These are phyloP conservation scores for Suillus fuscotomentosus DNA, from an alignment of 768 basidiomycete genomes.

Conservation along the genomic window DNA sequence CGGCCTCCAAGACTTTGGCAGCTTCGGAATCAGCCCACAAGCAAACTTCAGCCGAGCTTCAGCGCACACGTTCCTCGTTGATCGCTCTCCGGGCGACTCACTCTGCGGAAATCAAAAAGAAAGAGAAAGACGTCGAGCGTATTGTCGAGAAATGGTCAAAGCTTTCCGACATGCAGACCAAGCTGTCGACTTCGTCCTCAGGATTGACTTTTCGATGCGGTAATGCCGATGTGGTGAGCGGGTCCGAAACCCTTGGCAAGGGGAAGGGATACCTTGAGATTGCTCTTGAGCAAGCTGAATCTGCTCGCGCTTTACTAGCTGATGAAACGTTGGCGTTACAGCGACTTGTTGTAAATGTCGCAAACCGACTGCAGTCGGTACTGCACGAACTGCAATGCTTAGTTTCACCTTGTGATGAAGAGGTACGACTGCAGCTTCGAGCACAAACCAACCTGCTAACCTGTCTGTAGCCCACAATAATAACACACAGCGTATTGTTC, in stretches of 20 bases:
- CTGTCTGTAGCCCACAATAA: conserved; percentile 38
- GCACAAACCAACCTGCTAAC: conserved; percentile 7
- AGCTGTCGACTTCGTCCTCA: conserved; percentile 45
- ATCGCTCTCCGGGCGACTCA: conserved; percentile 70
- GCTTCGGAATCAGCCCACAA: conserved; percentile 66
- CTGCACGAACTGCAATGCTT: conserved; percentile 44
- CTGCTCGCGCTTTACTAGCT: conserved; percentile 54
- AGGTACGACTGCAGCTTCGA: conserved; percentile 36
- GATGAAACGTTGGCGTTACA: conserved; percentile 67
- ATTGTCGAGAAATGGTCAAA: conserved; percentile 75
- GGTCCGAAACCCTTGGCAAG: conserved; percentile 44
- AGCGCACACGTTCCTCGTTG: conserved; percentile 65
- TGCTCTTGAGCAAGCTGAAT: conserved; percentile 73
- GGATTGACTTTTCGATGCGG: conserved; percentile 52
- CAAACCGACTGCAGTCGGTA: conserved; percentile 63
- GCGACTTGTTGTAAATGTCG: conserved; percentile 55
- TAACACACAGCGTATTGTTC: conserved; percentile 51
- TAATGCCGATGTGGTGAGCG: conserved; percentile 49
- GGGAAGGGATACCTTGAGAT: conserved; percentile 59
- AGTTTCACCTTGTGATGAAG: conserved; percentile 42
- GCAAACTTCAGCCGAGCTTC: conserved; percentile 66
- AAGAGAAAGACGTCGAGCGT: conserved; percentile 76
- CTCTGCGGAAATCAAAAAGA: conserved; percentile 73
- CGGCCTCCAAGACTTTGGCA: conserved; percentile 52
- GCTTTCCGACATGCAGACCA: conserved; percentile 65